Percentiles rank a stretch among this genome's conserved stretches.
Conservation (phyloP, 2,329 filamentous ascomycete species). For the Sclerotinia spermophila region DNA sequence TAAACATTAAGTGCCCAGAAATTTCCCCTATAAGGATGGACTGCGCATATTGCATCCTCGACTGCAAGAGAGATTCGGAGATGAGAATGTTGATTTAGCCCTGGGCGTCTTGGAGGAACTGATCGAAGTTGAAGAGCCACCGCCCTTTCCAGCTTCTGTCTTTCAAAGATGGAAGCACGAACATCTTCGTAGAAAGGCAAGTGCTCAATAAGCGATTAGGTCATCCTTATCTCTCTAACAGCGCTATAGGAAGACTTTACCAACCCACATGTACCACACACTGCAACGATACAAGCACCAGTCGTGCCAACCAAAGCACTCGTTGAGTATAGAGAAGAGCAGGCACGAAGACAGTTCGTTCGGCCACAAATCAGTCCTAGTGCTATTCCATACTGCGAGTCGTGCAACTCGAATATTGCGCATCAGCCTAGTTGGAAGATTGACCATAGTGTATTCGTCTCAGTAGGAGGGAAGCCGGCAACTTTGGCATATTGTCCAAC, state of each 20-base stretch:
- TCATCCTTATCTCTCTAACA: conserved; percentile 2
- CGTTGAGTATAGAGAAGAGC: conserved; percentile 38
- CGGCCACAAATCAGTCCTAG: conserved; percentile 15
- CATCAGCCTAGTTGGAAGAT: conserved; percentile 22
- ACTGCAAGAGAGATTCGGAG: conserved; percentile 44
- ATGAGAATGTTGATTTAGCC: conserved; percentile 44
- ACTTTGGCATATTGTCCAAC: conserved; percentile 19
- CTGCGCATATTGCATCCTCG: conserved; percentile 44
- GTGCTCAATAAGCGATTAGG: conserved; percentile 13
- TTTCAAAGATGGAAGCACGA: conserved; percentile 47
- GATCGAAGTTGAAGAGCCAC: conserved; percentile 45
- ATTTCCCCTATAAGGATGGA: conserved; percentile 46
- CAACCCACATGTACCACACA: conserved; percentile 47
- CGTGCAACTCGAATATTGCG: conserved; percentile 16
- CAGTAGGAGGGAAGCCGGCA: conserved; percentile 16
- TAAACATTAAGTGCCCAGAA: conserved; percentile 42
- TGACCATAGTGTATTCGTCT: conserved; percentile 24
- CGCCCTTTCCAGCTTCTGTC: conserved; percentile 45
- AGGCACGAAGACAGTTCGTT: conserved; percentile 7
- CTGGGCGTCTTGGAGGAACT: conserved; percentile 47
- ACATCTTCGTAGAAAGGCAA: conserved; percentile 44
- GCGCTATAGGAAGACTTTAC: conserved; percentile 38
- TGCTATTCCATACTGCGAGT: conserved; percentile 8
- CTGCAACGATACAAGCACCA: conserved; percentile 44
- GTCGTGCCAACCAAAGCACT: conserved; percentile 42